phyloP scores from a whole-genome alignment of 768 basidiomycete species.

The Suillus placidus region DNA sequence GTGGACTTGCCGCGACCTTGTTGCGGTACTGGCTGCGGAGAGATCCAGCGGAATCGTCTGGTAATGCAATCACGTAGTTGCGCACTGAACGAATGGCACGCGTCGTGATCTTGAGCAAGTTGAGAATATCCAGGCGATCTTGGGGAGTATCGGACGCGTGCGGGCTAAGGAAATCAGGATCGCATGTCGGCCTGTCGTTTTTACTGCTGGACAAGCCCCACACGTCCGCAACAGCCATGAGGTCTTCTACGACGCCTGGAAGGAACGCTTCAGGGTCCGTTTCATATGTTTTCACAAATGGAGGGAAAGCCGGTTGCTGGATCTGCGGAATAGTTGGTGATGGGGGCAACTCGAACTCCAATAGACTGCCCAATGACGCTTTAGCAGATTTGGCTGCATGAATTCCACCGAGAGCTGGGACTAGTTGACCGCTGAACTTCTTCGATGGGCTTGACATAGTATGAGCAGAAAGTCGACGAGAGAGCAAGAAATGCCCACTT shows the following conservation, averaged over 20 bases:
- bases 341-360: constrained; percentile 68
- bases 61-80: constrained; percentile 81
- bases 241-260: constrained; percentile 77
- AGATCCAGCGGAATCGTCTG: constrained; percentile 67
- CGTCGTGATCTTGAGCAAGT: constrained; percentile 76
- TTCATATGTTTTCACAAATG: constrained; percentile 65
- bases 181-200: constrained; percentile 13
- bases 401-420: constrained; percentile 74
- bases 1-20: constrained; percentile 40
- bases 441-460: constrained; percentile 39
- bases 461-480: constrained; percentile 15
- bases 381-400: constrained; percentile 43
- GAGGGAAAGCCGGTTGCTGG: constrained; percentile 48
- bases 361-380: constrained; percentile 44
- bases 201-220: constrained; percentile 52
- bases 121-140: constrained; percentile 60
- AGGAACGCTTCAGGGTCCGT: constrained; percentile 78
- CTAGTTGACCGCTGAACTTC: constrained; percentile 62
- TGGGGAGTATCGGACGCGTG: constrained; percentile 15
- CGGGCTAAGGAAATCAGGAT: constrained; percentile 25
- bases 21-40: constrained; percentile 62
- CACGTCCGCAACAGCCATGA: constrained; percentile 59
- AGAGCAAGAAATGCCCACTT: constrained; percentile 52
- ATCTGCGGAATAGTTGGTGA: constrained; percentile 60
- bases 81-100: constrained; percentile 80